Base-by-base conservation (phyloP, 2,329 filamentous ascomycete genomes). In the Colletotrichum sp. region DNA sequence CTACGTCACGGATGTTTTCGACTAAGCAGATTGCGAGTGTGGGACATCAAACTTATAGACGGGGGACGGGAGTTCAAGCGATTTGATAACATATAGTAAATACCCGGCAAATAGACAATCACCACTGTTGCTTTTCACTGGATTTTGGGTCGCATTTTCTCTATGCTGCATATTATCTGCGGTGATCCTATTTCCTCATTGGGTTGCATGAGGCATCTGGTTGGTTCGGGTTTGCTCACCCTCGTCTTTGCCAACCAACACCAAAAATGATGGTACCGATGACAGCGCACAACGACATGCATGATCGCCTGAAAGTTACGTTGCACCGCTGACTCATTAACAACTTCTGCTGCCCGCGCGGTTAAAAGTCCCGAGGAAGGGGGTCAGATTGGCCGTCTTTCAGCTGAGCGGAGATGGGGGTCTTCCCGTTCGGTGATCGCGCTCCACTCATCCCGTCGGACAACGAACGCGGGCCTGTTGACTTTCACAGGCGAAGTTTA, bases 1-100 rank as follows among this genome's bases (percentile, higher is more conserved):
- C 21, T 92, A 89, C 77, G 87, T 89, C n/a, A 90, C 87, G 3
- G 90, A 92, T 82, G 90, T 92, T 18, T 92, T 92, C 84, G 88
- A 90, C 76, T 90, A 65, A 21, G n/a, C 11, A 51, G 21, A n/a
- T 8, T 27, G 15, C 11, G 57, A 18, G 18, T 69, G 9, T 36
- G 36, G 9, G n/a, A 31, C 16, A 47, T 31, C 3, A 43, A 31
- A 12, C 13, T 27, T 38, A 24, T 27, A 59, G 57, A 59, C 8
- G 38, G 21, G 24, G 21, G 24, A 27, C 24, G 5, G 33, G 65
- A 67, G 51, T 57, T 67, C 12, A 13, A 38, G 51, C 33, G 31
- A 51, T 24, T 66, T 27, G 8, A 36, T 27, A 24, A 33, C 43
- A 51, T 4, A 21, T 13, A 51, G 6, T 51, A 51, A 21, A 51